These are phyloP conservation scores for Vigna nakashimae DNA, from an alignment of 306 rosid genomes.

Conservation along the genomic window DNA sequence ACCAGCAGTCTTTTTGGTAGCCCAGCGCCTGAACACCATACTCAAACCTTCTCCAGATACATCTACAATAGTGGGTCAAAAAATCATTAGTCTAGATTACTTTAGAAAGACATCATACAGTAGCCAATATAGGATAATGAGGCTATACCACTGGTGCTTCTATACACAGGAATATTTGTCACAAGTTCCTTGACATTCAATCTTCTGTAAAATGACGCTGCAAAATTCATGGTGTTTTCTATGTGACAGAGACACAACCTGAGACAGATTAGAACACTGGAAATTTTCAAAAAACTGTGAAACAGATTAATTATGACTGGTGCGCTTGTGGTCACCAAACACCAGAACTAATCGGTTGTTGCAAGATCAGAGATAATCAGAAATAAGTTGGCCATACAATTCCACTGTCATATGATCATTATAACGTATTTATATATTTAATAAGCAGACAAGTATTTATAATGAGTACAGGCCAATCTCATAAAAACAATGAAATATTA, in stretches of 20 bases:
- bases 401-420: background rate
- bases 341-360: constrained; percentile 1
- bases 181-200: constrained; percentile 69
- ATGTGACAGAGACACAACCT: constrained; percentile 33
- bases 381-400: constrained; percentile 18
- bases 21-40: constrained; percentile 85
- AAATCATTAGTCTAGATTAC: constrained; percentile 35
- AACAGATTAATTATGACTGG: background rate
- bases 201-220: constrained; percentile 67
- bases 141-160: constrained; percentile 62
- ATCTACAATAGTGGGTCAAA: constrained; percentile 49
- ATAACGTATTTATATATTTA: constrained; percentile 10
- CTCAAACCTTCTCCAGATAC: constrained; percentile 78
- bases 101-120: constrained; percentile 13
- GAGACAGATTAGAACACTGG: constrained; percentile 16
- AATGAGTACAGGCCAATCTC: background rate
- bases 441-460: background rate
- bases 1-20: constrained; percentile 84
- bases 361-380: background rate
- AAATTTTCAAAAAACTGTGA: constrained; percentile 1
- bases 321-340: constrained; percentile 15
- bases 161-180: constrained; percentile 66
- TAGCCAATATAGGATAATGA: constrained; percentile 23
- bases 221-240: constrained; percentile 57
- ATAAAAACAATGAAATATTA: too few species aligned